phyloP scores from a whole-genome alignment of 306 rosid genomes.

The Hippophae rhamnoides region DNA sequence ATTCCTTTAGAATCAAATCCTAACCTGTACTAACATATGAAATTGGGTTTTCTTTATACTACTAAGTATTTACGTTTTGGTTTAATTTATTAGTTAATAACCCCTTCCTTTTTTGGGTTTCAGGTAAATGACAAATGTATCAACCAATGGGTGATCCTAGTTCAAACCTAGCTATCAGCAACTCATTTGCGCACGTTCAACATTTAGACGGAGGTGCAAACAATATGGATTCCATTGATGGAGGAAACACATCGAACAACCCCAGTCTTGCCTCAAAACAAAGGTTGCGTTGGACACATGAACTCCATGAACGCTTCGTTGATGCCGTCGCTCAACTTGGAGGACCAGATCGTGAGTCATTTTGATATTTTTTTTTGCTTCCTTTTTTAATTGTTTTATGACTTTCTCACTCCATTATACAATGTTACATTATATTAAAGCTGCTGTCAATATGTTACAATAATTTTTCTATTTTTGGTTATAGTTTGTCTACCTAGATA shows the following conservation, averaged over 20 bases:
- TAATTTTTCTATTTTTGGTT: no score
- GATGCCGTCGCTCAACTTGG: slow-evolving; percentile 98
- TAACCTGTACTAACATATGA: neutral
- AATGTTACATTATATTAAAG: no score
- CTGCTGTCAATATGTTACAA: no score
- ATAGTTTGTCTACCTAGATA: no score
- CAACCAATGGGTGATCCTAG: slow-evolving; percentile 45
- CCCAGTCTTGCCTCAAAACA: slow-evolving; percentile 73
- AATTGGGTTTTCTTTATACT: slow-evolving; percentile 7
- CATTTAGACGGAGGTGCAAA: slow-evolving; percentile 41
- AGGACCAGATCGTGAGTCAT: slow-evolving; percentile 96
- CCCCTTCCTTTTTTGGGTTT: slow-evolving; percentile 4
- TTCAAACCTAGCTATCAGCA: slow-evolving; percentile 37
- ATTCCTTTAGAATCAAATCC: no score
- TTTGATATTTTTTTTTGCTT: neutral
- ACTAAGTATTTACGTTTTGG: slow-evolving; percentile 2
- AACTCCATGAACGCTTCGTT: slow-evolving; percentile 88
- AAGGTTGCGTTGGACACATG: slow-evolving; percentile 92
- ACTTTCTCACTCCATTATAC: no score
- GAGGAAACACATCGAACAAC: slow-evolving; percentile 55
- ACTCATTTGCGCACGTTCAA: slow-evolving; percentile 49
- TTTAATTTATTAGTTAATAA: slow-evolving; percentile 2
- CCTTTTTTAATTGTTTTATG: no score
- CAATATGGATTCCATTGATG: slow-evolving; percentile 61
- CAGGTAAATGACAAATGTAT: slow-evolving; percentile 70